A percentile compares a stretch with the other conserved stretches of the same genome.
phyloP scores from a whole-genome alignment of 2,329 filamentous ascomycete species.

The Phyllosticta capitalensis region DNA sequence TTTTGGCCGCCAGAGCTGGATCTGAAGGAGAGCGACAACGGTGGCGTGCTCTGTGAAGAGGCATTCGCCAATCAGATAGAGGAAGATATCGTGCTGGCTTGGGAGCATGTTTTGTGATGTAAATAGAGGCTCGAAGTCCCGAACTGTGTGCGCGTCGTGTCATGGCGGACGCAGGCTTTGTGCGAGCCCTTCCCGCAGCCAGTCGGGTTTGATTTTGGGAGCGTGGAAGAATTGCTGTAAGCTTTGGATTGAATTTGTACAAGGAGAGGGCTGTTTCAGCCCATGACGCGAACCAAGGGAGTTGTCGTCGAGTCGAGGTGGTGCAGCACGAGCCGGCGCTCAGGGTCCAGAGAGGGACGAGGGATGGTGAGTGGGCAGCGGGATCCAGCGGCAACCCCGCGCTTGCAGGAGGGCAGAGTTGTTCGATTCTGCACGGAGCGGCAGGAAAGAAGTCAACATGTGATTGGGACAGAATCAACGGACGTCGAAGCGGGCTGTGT shows the following conservation, averaged over 20 bases:
- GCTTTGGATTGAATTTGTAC: background rate
- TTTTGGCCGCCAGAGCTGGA: background rate
- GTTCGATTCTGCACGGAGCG: background rate
- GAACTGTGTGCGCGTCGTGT: background rate
- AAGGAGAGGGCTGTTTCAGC: background rate
- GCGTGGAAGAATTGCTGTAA: background rate
- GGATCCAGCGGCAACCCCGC: background rate
- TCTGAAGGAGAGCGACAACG: background rate
- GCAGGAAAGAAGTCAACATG: background rate
- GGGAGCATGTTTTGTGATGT: background rate
- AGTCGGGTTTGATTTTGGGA: background rate
- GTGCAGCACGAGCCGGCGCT: background rate
- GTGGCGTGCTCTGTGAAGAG: background rate
- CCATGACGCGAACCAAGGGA: background rate
- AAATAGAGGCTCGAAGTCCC: background rate
- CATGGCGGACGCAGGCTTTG: background rate
- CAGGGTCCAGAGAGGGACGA: background rate
- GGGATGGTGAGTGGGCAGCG: background rate
- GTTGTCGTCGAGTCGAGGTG: background rate
- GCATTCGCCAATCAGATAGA: background rate
- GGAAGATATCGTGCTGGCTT: background rate
- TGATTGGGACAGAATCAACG: background rate
- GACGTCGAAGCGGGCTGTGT: background rate
- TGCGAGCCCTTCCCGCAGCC: background rate
- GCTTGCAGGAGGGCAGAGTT: background rate